Evolutionary conservation across 2,329 filamentous ascomycete species (phyloP).

Genomic region (Monosporascus cannonballus): DNA sequence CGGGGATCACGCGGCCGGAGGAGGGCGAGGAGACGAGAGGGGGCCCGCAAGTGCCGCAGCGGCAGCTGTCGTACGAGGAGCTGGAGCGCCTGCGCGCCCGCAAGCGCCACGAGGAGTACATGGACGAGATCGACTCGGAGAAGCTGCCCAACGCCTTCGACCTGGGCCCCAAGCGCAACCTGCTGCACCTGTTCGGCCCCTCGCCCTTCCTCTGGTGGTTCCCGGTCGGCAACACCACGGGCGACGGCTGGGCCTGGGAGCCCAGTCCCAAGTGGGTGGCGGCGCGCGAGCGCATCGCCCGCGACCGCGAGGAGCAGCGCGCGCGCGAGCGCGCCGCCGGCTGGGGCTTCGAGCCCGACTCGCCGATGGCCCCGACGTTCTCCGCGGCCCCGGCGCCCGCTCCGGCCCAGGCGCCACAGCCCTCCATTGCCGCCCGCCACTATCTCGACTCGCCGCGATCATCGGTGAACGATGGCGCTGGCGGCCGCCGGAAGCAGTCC

Average conservation of each 20-base stretch:
- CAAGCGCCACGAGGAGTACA: slow-evolving; percentile 61
- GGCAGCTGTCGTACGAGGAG: slow-evolving; percentile 47
- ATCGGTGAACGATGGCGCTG: slow-evolving; percentile 6
- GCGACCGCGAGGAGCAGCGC: slow-evolving; percentile 53
- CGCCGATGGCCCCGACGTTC: slow-evolving; percentile 13
- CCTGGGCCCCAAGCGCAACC: slow-evolving; percentile 74
- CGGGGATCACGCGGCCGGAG: slow-evolving; percentile 73
- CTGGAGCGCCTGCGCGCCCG: slow-evolving; percentile 49
- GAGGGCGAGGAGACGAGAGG: slow-evolving; percentile 59
- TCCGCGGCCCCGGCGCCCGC: slow-evolving; percentile 10
- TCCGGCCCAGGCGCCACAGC: slow-evolving; percentile 9
- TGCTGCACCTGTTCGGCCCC: slow-evolving; percentile 75
- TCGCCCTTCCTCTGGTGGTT: slow-evolving; percentile 68
- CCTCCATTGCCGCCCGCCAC: slow-evolving; percentile 26
- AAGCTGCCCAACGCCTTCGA: slow-evolving; percentile 93
- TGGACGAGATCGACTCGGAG: slow-evolving; percentile 83
- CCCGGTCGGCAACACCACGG: slow-evolving; percentile 77
- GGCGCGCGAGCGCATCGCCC: slow-evolving; percentile 57
- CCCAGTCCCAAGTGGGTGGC: slow-evolving; percentile 72
- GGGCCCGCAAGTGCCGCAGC: slow-evolving; percentile 27
- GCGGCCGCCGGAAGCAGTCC: slow-evolving; percentile 36
- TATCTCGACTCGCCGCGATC: slow-evolving; percentile 19
- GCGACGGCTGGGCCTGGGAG: slow-evolving; percentile 94
- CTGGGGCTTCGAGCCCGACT: slow-evolving; percentile 47
- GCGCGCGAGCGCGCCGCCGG: slow-evolving; percentile 60